A percentile compares a stretch with the other conserved stretches of the same genome.
phyloP scores from a whole-genome alignment of 768 basidiomycete species.

The Austroboletus festivus region DNA sequence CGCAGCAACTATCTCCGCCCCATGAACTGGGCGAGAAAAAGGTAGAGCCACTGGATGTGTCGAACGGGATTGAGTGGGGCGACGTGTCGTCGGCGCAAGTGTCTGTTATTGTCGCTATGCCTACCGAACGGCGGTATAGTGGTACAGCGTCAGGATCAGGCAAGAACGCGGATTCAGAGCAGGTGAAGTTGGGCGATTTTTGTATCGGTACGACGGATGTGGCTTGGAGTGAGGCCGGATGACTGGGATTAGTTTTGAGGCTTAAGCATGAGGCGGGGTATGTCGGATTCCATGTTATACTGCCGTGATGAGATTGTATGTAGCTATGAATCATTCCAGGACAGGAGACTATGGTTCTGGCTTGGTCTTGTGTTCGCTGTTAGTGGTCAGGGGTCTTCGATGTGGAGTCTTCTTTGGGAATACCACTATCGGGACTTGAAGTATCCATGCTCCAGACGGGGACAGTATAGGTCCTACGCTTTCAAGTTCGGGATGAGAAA shows the following conservation, averaged over 20 bases:
- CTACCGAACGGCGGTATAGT: conserved; percentile 17
- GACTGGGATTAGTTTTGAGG: neutral
- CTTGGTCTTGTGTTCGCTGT: too few species aligned
- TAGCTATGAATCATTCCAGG: neutral
- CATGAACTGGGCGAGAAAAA: neutral
- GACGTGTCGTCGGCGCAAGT: conserved; percentile 32
- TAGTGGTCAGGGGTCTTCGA: too few species aligned
- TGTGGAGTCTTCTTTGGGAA: too few species aligned
- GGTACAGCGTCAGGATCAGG: neutral
- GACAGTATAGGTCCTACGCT: too few species aligned
- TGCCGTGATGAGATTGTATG: neutral
- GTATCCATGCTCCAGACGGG: too few species aligned
- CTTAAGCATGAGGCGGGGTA: too few species aligned
- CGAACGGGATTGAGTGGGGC: conserved; percentile 1
- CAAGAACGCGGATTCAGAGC: conserved; percentile 2
- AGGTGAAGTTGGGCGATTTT: conserved; percentile 35
- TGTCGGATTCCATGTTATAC: neutral
- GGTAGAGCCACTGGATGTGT: neutral
- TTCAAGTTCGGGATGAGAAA: too few species aligned
- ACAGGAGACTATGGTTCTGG: neutral
- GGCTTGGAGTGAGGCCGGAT: conserved; percentile 10
- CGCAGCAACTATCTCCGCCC: neutral
- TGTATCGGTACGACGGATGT: conserved; percentile 27
- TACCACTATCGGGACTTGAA: too few species aligned
- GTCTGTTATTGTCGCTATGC: conserved; percentile 42